Evolutionary conservation across 1,284 basidiomycete genomes (phyloP).

Genomic region (Tetrapyrgos nigripes): DNA sequence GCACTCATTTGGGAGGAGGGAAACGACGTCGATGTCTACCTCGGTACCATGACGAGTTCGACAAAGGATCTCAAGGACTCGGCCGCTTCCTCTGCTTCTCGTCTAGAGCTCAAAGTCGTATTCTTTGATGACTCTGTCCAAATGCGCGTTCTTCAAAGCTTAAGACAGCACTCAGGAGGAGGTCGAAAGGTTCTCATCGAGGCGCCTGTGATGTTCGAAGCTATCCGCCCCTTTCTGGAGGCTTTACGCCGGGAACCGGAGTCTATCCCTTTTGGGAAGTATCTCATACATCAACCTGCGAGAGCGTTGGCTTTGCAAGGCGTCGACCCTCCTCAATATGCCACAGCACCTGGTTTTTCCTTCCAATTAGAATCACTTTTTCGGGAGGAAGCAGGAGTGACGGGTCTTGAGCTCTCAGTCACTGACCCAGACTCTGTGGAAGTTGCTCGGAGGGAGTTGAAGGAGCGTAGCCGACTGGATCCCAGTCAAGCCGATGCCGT

Average conservation of each 20-base stretch:
- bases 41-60: conserved; percentile 54
- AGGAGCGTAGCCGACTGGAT: conserved; percentile 58
- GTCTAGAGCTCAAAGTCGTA: conserved; percentile 47
- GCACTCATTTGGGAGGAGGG: conserved; percentile 53
- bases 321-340: conserved; percentile 50
- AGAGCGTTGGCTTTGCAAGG: neutral
- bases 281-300: conserved; percentile 40
- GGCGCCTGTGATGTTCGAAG: conserved; percentile 63
- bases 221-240: conserved; percentile 67
- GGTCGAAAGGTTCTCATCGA: conserved; percentile 54
- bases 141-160: conserved; percentile 40
- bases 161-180: conserved; percentile 17
- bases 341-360: conserved; percentile 51
- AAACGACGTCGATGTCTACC: conserved; percentile 42
- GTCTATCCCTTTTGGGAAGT: conserved; percentile 56
- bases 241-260: conserved; percentile 56
- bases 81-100: conserved; percentile 32
- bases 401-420: conserved; percentile 38
- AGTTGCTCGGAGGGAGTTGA: conserved; percentile 47
- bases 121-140: conserved; percentile 61
- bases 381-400: conserved; percentile 32
- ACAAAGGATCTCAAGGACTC: conserved; percentile 47
- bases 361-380: conserved; percentile 56
- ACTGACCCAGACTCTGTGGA: conserved; percentile 44
- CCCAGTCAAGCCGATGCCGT: conserved; percentile 73